Base-by-base conservation (phyloP, 139 green algal genomes). In the Coelastrella sp. region DNA sequence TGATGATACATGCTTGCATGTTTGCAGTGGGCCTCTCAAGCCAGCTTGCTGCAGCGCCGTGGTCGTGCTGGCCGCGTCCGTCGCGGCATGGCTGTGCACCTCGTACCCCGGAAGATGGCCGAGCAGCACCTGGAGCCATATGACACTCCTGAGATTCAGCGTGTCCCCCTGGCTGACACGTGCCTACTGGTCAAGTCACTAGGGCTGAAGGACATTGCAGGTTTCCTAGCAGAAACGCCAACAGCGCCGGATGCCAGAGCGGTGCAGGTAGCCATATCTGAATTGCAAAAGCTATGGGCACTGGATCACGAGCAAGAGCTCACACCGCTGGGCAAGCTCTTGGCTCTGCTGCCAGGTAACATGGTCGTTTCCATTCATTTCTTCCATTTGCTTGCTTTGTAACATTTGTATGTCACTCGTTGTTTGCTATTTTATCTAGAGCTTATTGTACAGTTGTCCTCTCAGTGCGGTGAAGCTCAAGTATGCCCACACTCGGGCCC, bases 41-140 rank as follows among this genome's bases (percentile, higher is more conserved):
- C 93, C 20, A 87, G 57, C 82, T 60, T 91, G 8, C 88, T 81
- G 73, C 93, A 95, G 74, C 87, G 93, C 59, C 87, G 86, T 8
- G 93, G 93, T 19, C 76, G 93, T 11, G 93, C 93, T 47, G 93
- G 93, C 17, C 91, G 93, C 60, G 93, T 95, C 7, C 80, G 80
- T 17, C 86, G 91, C 3, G 93, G 93, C 59, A 89, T 86, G 66
- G 77, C 65, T 54, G 87, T 92, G 56, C 90, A 93, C 59, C 74
- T 95, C 13, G 89, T 91, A 64, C 85, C 85, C 32, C n/a, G 85
- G 2, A 73, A 17, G 20, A 90, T 90, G 85, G 85, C 85, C 6
- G 73, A 90, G 22, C 73, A 74, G 7, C 85, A 84, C 85, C 57
- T 90, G 5, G 47, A 22, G 16, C 16, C 16, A 5, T 90, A 90